phyloP scores from a whole-genome alignment of 1,284 basidiomycete genomes.

The Athelia psychrophila region DNA sequence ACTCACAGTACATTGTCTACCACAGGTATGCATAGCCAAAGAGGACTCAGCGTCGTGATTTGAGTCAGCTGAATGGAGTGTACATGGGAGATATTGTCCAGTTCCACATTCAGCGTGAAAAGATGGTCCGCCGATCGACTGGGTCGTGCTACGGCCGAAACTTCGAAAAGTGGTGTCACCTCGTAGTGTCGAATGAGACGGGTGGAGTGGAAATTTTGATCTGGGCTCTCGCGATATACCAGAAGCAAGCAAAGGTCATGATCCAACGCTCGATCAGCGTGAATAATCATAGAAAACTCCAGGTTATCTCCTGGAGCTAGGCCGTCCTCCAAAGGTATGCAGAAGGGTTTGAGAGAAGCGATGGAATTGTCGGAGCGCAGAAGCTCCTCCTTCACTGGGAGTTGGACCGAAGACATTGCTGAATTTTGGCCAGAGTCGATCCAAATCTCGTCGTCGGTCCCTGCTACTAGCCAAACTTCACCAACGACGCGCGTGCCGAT shows the following conservation, averaged over 20 bases:
- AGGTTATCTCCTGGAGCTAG: constrained; percentile 47
- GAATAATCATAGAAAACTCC: constrained; percentile 49
- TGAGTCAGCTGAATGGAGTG: constrained; percentile 50
- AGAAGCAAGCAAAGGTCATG: constrained; percentile 60
- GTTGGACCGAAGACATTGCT: constrained; percentile 14
- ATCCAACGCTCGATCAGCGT: constrained; percentile 44
- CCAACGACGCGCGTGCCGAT: constrained; percentile 50
- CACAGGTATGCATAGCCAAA: constrained; percentile 52
- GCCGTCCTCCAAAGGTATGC: constrained; percentile 30
- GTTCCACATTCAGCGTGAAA: constrained; percentile 56
- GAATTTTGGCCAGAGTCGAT: constrained; percentile 27
- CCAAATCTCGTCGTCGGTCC: constrained; percentile 62
- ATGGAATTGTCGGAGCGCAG: constrained; percentile 57
- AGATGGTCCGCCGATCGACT: constrained; percentile 43
- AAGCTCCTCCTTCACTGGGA: constrained; percentile 28
- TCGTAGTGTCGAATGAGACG: constrained; percentile 55
- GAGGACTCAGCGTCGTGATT: constrained; percentile 59
- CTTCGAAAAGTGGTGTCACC: constrained; percentile 52
- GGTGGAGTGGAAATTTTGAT: constrained; percentile 50
- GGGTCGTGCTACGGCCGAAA: constrained; percentile 47
- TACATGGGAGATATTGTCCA: constrained; percentile 47
- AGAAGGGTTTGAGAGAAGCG: constrained; percentile 40
- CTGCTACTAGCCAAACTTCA: constrained; percentile 68
- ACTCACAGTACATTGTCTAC: constrained; percentile 40
- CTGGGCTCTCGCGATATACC: constrained; percentile 67